A percentile compares a stretch with the other conserved stretches of the same genome.
Evolutionary conservation across 345 rosid species (phyloP).

Genomic region (Ceriops decandra): DNA sequence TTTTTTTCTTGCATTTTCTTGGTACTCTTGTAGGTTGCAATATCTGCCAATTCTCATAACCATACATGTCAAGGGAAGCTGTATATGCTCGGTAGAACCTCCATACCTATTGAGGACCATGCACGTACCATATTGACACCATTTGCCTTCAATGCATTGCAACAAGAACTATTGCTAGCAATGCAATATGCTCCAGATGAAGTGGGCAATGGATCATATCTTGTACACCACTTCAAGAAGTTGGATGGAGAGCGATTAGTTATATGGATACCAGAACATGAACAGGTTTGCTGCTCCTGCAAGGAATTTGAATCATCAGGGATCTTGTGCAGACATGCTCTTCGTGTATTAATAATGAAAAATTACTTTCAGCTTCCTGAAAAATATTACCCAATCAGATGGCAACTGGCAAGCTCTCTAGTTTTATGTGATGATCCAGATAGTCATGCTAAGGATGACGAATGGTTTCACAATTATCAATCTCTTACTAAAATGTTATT

Average conservation of each 20-base stretch:
- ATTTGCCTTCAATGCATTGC: slow-evolving; percentile 65
- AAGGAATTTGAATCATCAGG: slow-evolving; percentile 90
- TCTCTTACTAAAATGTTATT: slow-evolving; percentile 60
- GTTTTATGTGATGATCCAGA: slow-evolving; percentile 27
- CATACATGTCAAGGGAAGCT: slow-evolving; percentile 36
- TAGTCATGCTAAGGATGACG: slow-evolving; percentile 44
- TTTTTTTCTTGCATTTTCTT: slow-evolving; percentile 11
- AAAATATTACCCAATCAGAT: slow-evolving; percentile 66
- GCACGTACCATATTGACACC: slow-evolving; percentile 72
- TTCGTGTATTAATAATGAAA: slow-evolving; percentile 61
- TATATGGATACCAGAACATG: slow-evolving; percentile 67
- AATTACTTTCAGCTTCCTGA: slow-evolving; percentile 83
- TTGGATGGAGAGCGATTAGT: slow-evolving; percentile 74
- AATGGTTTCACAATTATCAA: slow-evolving; percentile 57
- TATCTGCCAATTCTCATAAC: slow-evolving; percentile 43
- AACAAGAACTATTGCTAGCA: slow-evolving; percentile 70
- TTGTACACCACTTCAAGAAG: slow-evolving; percentile 70
- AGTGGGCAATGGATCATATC: slow-evolving; percentile 78
- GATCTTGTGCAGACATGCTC: slow-evolving; percentile 73
- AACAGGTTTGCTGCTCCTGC: slow-evolving; percentile 83
- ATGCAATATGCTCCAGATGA: slow-evolving; percentile 68
- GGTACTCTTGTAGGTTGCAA: slow-evolving; percentile 45
- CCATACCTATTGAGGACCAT: slow-evolving; percentile 83
- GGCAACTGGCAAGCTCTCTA: slow-evolving; percentile 50
- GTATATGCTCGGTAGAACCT: slow-evolving; percentile 53